Base-by-base conservation (phyloP, 2,329 filamentous ascomycete genomes). In the Cercospora janseana region DNA sequence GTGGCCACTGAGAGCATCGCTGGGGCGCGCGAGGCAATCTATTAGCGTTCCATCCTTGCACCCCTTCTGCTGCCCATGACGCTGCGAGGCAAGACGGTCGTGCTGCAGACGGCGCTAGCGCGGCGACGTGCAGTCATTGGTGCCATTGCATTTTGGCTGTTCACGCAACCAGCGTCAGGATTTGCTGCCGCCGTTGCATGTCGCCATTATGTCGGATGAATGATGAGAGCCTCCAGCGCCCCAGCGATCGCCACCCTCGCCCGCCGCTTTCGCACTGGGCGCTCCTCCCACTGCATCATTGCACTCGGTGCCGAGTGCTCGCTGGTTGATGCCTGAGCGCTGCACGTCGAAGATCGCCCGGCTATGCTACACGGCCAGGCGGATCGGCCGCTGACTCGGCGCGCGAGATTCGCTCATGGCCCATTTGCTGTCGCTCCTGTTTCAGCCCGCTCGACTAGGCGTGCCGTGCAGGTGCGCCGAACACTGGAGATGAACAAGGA, bases 21-120 rank as follows among this genome's bases (percentile, higher is more conserved):
- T 21, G 32, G 26, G 47, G 38, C 51, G n/a, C 52, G 55, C 55
- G 47, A 54, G 35, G 45, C 52, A 58, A 58, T 55, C 46, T 55
- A 51, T 46, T 31, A 55, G 52, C 44, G 49, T 53, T 55, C 47
- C 35, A 46, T 38, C 38, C 49, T 49, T 49, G 35, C 34, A 29
- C 42, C 29, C 24, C 34, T 18, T 23, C 34, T 38, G 34, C 7
- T 44, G 44, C 37, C 24, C 20, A 28, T 16, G 20, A 46, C 41
- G 34, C 24, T 20, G 27, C 23, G 32, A 29, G 24, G 37, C 43
- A n/a, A n/a, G n/a, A n/a, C n/a, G 32, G 49, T 27, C 16, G 45
- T 49, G 35, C 18, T 38, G 28, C 15, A n/a, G 40, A 13, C 40
- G 27, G 24, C 24, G 40, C 35, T n/a, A n/a, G n/a, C n/a, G n/a